These are phyloP conservation scores for Suillus hirtellus DNA, from an alignment of 768 basidiomycete species.

Conservation along the genomic window DNA sequence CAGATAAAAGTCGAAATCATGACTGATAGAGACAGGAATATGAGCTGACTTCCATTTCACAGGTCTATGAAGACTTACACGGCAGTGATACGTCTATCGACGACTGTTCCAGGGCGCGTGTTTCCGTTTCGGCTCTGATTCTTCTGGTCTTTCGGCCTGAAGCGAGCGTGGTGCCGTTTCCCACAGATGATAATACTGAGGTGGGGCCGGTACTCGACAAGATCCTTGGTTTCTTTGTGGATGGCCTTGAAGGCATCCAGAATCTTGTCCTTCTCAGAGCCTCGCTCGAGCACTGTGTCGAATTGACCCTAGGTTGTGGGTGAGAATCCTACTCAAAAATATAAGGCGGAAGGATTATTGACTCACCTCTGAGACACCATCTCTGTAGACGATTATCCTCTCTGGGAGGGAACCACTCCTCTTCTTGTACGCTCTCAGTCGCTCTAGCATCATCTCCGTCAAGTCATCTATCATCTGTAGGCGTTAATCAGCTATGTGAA, in stretches of 20 bases:
- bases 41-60: not conserved
- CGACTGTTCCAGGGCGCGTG: constrained; percentile 75
- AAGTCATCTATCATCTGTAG: constrained; percentile 72
- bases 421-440: constrained; percentile 56
- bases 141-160: constrained; percentile 52
- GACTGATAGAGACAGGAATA: constrained; percentile 33
- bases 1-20: constrained; percentile 66
- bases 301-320: constrained; percentile 63
- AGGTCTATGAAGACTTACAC: constrained; percentile 44
- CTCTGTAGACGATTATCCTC: constrained; percentile 72
- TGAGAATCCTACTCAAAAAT: not conserved
- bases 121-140: constrained; percentile 68
- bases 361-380: constrained; percentile 79
- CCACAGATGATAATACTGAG: constrained; percentile 81
- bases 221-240: constrained; percentile 5
- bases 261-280: constrained; percentile 53
- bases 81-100: constrained; percentile 75
- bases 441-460: constrained; percentile 66
- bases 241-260: constrained; percentile 61
- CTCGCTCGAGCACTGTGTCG: constrained; percentile 44
- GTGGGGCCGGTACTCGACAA: not conserved
- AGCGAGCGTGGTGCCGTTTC: constrained; percentile 61
- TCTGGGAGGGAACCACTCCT: constrained; percentile 62
- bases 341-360: not conserved
- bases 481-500: not conserved